Conservation (phyloP, 345 rosid genomes). For the Crucihimalaya himalaica region DNA sequence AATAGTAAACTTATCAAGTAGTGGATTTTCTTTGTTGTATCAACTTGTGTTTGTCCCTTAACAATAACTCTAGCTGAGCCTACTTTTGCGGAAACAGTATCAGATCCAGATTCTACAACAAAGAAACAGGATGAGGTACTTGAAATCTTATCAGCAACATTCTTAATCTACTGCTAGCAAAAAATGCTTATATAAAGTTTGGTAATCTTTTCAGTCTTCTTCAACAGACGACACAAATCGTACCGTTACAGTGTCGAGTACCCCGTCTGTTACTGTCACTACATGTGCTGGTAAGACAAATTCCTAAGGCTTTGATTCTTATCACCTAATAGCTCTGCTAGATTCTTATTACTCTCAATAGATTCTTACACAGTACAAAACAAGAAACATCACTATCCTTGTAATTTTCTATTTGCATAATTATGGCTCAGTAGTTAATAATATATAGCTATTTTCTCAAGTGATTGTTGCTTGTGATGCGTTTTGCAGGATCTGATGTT, state of each 20-base stretch:
- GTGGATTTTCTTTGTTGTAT: background rate
- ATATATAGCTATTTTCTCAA: background rate
- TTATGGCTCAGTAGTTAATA: background rate
- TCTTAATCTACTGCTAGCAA: background rate
- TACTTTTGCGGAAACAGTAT: conserved; percentile 2
- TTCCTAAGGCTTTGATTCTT: background rate
- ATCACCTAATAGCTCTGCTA: background rate
- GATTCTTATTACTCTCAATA: background rate
- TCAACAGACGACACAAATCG: conserved; percentile 10
- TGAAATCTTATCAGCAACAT: background rate
- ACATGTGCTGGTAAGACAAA: conserved; percentile 33
- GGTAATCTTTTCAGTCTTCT: conserved; percentile 29
- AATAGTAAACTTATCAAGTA: background rate
- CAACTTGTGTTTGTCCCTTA: conserved; percentile 24
- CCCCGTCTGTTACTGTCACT: conserved; percentile 11
- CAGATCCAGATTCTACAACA: conserved; percentile 14
- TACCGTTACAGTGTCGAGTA: background rate
- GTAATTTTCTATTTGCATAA: background rate
- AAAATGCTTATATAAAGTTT: conserved; percentile 6
- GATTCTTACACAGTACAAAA: background rate
- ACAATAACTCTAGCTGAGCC: conserved; percentile 24
- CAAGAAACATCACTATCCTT: no score
- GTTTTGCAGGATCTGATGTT: conserved; percentile 54
- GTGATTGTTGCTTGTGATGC: conserved; percentile 19
- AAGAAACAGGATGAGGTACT: conserved; percentile 20